Percentiles rank a stretch among this genome's conserved stretches.
Conservation (phyloP, 352 stramenopile genomes). For the Phytophthora macrochlamydospora region DNA sequence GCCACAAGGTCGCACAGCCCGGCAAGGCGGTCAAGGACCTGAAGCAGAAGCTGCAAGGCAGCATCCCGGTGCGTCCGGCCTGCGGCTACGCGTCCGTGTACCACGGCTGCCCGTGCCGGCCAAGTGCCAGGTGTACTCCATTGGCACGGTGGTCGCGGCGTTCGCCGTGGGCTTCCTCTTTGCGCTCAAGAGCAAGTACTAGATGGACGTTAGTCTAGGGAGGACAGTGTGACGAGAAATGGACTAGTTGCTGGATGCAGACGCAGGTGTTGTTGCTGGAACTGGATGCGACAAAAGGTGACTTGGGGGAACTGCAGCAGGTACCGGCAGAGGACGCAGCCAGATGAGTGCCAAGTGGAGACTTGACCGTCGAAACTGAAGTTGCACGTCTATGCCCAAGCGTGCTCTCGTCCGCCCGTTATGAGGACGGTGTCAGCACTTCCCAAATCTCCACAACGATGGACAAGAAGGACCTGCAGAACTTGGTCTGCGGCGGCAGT, state of each 20-base stretch:
- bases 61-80: slow-evolving; percentile 56
- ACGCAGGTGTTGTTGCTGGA: not conserved
- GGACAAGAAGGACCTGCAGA: slow-evolving; percentile 53
- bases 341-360: not conserved
- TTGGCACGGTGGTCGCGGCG: slow-evolving; percentile 58
- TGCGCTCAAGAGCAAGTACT: slow-evolving; percentile 62
- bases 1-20: slow-evolving; percentile 61
- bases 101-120: slow-evolving; percentile 68
- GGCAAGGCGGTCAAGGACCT: slow-evolving; percentile 58
- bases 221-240: slow-evolving; percentile 1
- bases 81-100: slow-evolving; percentile 47
- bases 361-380: not conserved
- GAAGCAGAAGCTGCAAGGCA: slow-evolving; percentile 56
- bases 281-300: not conserved
- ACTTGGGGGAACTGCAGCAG: not conserved
- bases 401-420: slow-evolving; percentile 14
- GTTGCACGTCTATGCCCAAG: not conserved
- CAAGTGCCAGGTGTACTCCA: slow-evolving; percentile 73
- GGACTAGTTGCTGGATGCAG: slow-evolving; percentile 6
- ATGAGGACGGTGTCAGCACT: slow-evolving; percentile 14
- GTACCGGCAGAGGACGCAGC: too few species aligned
- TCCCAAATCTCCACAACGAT: slow-evolving; percentile 21
- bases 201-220: slow-evolving; percentile 9
- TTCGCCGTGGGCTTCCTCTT: slow-evolving; percentile 69
- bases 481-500: slow-evolving; percentile 80